Base-by-base conservation (phyloP, 306 rosid genomes). In the Spatholobus suberectus region DNA sequence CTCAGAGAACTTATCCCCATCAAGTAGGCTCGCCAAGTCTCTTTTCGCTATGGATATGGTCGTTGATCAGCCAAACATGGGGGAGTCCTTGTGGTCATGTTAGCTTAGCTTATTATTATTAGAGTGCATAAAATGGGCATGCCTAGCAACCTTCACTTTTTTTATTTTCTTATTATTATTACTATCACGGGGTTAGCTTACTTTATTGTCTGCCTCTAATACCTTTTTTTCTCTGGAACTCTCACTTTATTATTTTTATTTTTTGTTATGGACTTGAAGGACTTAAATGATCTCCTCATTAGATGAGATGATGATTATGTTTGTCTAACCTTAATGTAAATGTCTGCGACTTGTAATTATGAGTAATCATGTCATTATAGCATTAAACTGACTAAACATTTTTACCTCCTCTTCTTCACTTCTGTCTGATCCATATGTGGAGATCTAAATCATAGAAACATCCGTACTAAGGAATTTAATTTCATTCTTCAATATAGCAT, bases 81-180 rank as follows among this genome's bases (percentile, higher is more conserved):
- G 88, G 0, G 88, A 91, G 77, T 89, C 97, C 51, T 80, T 95
- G 80, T 90, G 96, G 97, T 94, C 98, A 21, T 91, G 85, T 87
- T 94, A 83, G 80, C 71, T 88, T 92, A 81, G 83, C 52, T 51
- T 63, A 62, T 69, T 61, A 8, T 62, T 3, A 26, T 59, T 62
- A 44, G 73, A 40, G 24, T 69, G 59, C 43, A 47, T 38, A 44
- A 29, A 49, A 1, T 13, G 29, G 13, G 13, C 13, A 54, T 70
- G 55, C 57, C 35, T 46, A 51, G 77, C 52, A 73, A 77, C 82
- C 62, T 76, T 55, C 55, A 15, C 66, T 66, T 67, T 76, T 18
- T 46, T 81, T 71, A 52, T 80, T 66, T 75, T 72, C 26, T 47
- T 75, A 57, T 54, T 23, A 58, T 82, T 80, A 26, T 44, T 84